Conservation (phyloP, 495 filamentous ascomycete genomes). For the Tetracladium setigerum region DNA sequence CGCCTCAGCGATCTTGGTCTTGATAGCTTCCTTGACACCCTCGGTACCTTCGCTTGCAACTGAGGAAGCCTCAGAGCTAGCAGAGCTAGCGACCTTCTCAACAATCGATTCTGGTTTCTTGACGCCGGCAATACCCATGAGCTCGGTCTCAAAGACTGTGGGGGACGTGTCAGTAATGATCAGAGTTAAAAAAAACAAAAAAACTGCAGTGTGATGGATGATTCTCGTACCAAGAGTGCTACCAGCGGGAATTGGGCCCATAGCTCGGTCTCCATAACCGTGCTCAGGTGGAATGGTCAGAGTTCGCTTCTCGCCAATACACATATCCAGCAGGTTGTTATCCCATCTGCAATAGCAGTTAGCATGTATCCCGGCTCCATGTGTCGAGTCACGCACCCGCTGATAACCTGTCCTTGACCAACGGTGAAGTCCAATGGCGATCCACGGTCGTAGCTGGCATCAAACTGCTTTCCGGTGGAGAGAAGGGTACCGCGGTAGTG, state of each 20-base stretch:
- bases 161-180: slow-evolving; percentile 20
- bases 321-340: slow-evolving; percentile 87
- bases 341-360: slow-evolving; percentile 57
- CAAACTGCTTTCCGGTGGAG: slow-evolving; percentile 43
- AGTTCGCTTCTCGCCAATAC: slow-evolving; percentile 89
- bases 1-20: slow-evolving; percentile 33
- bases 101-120: slow-evolving; percentile 42
- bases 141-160: slow-evolving; percentile 83
- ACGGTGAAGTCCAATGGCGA: slow-evolving; percentile 71
- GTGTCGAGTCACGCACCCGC: slow-evolving; percentile 48
- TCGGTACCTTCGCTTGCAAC: slow-evolving; percentile 34
- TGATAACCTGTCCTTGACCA: slow-evolving; percentile 76
- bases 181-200: not conserved
- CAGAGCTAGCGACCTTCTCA: slow-evolving; percentile 24
- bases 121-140: slow-evolving; percentile 82
- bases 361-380: not conserved
- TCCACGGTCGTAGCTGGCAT: slow-evolving; percentile 65
- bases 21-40: slow-evolving; percentile 35
- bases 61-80: slow-evolving; percentile 31
- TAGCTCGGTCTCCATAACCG: slow-evolving; percentile 69
- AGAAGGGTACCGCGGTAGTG: slow-evolving; percentile 82
- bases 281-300: slow-evolving; percentile 84
- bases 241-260: slow-evolving; percentile 74
- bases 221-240: slow-evolving; percentile 57
- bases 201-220: slow-evolving; percentile 5